Evolutionary conservation across 306 rosid species (phyloP), one percentile per base, ranked within the genome.

Genomic region (Argentina anserina): DNA sequence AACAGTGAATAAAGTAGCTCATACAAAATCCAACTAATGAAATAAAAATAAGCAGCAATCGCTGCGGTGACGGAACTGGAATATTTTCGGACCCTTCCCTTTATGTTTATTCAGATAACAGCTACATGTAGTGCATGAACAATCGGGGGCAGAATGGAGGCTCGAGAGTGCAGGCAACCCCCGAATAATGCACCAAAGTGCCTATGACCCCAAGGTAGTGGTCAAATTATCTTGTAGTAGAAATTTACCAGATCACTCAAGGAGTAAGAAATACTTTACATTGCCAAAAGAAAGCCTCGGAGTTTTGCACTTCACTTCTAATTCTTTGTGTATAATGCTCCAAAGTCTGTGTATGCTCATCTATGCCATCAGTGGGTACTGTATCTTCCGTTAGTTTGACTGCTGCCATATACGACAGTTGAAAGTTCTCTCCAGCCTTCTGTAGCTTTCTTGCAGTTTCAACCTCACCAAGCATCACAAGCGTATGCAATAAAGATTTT

Each of bases 371-470:
- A 70, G 63, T 83, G 21, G 88, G 80, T 66, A 84, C 66, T 28
- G 99, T 87, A 67, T 91, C 97, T 76, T 90, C 92, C 18, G 96
- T 91, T 73, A 95, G 88, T 70, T 78, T 90, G 26, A 88, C 79
- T 1, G 97, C 96, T 31, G 99, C 99, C 80, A 84, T 77, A 76
- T 91, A 97, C 72, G 96, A 83, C 72, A 90, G 67, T 77, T 91
- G 99, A 76, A 90, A 90, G 82, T 76, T 91, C 77, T 91, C 97
- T 13, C 69, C 97, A 40, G 87, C 81, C 28, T 83, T 85, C 79
- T 95, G 99, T 71, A 95, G 87, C 89, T 88, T 95, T 81, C 83
- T 83, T 25, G 93, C 92, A 26, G 84, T 87, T 83, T 88, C 96
- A 34, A 77, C 88, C 86, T 95, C 97, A 13, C 96, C 92, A 43